Evolutionary conservation across 257 asterid species (phyloP), one percentile per base, ranked within the genome.

Genomic region (Ehretia macrophylla): DNA sequence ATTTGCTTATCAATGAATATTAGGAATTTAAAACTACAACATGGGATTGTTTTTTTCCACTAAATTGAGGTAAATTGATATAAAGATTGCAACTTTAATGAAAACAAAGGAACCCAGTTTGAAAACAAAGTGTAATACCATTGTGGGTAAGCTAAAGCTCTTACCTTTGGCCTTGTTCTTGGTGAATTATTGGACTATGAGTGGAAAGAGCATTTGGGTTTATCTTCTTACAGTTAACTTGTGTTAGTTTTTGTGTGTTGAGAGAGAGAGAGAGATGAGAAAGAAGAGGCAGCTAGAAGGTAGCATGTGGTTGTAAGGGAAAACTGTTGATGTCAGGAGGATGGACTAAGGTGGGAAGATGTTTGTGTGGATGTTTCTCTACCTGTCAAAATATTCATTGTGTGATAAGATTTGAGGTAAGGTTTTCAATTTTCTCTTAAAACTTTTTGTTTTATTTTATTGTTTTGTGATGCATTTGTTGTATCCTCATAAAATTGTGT

Each of bases 301-400:
- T 20, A 37, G 32, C 45, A 40, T 42, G 72, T 27, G 72, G 73
- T 16, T 56, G 69, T 62, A 62, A 35, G 60, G 47, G 64, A 21
- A 10, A 52, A 54, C 55, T 32, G 62, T 66, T 55, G 66, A 72
- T 11, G 53, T 69, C 27, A 56, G 72, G 54, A 48, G 63, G 57
- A 3, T 56, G 67, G 58, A 39, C 32, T 42, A 38, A 58, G 64
- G 52, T 37, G 48, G 65, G 65, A 59, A 76, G 38, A n/a, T 58
- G 79, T 55, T 75, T 86, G 85, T 81, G 95, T 83, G 95, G 89
- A 86, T 65, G 64, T 72, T 63, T 74, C 81, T 79, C 56, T 58
- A 54, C 86, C 90, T 76, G 70, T 74, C 81, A 74, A 72, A 63
- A 38, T 73, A 23, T 61, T 50, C 76, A 48, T n/a, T 74, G 83